A percentile compares a stretch with the other conserved stretches of the same genome.
Conservation (phyloP, 495 filamentous ascomycete species). For the Aspergillus sparsus region DNA sequence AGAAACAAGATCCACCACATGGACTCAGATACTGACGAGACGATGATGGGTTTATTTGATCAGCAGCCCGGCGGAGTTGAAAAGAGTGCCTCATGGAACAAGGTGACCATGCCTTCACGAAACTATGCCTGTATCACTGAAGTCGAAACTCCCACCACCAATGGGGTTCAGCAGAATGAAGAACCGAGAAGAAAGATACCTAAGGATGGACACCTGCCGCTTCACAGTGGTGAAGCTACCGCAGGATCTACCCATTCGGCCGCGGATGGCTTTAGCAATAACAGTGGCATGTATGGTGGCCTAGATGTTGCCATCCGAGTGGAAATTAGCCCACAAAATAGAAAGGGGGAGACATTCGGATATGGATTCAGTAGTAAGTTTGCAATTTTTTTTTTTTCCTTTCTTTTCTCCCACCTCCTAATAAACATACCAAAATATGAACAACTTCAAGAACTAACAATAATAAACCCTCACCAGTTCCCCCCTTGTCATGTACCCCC, state of each 20-base stretch:
- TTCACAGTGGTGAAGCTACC: conserved; percentile 62
- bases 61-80: conserved; percentile 70
- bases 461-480: conserved; percentile 26
- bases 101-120: conserved; percentile 85
- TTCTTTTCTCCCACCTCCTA: not conserved
- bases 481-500: conserved; percentile 22
- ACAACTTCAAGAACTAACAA: not conserved
- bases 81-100: conserved; percentile 70
- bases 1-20: conserved; percentile 93
- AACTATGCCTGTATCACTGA: conserved; percentile 88
- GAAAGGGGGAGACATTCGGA: conserved; percentile 59
- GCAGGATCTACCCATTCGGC: conserved; percentile 68
- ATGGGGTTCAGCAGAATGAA: conserved; percentile 23
- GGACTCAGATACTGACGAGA: conserved; percentile 83
- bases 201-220: conserved; percentile 64
- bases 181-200: conserved; percentile 30
- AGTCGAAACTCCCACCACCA: conserved; percentile 36
- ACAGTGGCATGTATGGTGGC: conserved; percentile 57
- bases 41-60: conserved; percentile 82
- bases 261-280: conserved; percentile 52
- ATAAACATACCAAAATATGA: not conserved
- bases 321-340: conserved; percentile 68
- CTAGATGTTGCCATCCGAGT: conserved; percentile 69
- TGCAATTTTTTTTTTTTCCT: not conserved
- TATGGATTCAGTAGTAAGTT: conserved; percentile 66